Conservation (phyloP, 208 protist species). For the Crithidia bombi region DNA sequence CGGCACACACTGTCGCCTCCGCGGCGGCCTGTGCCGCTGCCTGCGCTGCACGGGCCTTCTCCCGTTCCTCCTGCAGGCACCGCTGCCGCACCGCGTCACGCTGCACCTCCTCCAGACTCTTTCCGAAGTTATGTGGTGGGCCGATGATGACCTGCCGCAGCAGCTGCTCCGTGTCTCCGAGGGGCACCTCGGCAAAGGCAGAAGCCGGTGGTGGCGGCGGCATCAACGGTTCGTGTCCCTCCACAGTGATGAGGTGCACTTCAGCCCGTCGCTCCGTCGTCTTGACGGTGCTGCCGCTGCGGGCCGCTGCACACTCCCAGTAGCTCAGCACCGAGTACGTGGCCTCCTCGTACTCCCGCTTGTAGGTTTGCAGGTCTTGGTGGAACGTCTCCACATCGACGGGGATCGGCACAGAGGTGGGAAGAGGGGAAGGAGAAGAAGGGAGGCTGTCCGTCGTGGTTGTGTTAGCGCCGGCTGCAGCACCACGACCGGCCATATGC, state of each 20-base stretch:
- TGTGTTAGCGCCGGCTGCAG: too few species aligned
- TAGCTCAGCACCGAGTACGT: conserved; percentile 79
- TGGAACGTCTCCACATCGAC: conserved; percentile 72
- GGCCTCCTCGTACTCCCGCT: conserved; percentile 60
- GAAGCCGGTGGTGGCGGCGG: conserved; percentile 70
- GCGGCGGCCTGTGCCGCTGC: conserved; percentile 34
- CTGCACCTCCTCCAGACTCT: conserved; percentile 78
- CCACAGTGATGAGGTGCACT: conserved; percentile 54
- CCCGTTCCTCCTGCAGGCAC: conserved; percentile 61
- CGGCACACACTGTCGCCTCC: conserved; percentile 44
- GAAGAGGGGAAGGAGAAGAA: too few species aligned
- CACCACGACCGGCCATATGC: neutral
- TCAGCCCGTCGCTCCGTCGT: conserved; percentile 26
- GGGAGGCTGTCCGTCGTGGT: too few species aligned
- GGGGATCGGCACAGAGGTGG: too few species aligned
- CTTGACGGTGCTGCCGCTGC: conserved; percentile 37
- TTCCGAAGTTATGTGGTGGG: conserved; percentile 89
- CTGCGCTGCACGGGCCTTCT: conserved; percentile 37
- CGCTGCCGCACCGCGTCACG: conserved; percentile 68
- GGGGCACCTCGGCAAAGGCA: conserved; percentile 42
- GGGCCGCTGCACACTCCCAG: conserved; percentile 79
- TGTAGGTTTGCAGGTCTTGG: conserved; percentile 51
- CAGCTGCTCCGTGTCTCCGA: conserved; percentile 44
- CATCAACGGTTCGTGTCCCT: conserved; percentile 69
- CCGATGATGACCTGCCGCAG: conserved; percentile 77